Conservation (phyloP, 148 eudicot species). For the Rhododendron molle region DNA sequence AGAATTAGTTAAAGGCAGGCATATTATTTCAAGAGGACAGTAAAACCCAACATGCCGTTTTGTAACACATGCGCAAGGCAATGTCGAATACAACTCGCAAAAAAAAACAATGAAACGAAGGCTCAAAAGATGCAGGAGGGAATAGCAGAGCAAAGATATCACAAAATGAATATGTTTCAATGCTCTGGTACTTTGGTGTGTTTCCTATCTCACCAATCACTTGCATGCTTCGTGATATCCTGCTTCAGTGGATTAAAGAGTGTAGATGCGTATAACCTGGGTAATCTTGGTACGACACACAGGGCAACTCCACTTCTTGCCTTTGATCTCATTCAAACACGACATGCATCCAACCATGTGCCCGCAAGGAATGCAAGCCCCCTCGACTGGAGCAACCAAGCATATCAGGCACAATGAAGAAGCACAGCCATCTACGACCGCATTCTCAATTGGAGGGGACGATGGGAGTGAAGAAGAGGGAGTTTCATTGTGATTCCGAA, state of each 20-base stretch:
- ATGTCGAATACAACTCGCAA: neutral
- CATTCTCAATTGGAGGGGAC: too few relatives aligned
- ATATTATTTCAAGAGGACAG: neutral
- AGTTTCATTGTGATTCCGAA: too few relatives aligned
- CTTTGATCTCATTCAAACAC: too few relatives aligned
- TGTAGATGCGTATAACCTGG: slow-evolving; percentile 66
- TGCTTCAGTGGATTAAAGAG: slow-evolving; percentile 43
- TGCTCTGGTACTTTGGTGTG: neutral
- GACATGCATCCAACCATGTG: too few relatives aligned
- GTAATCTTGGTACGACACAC: slow-evolving; percentile 83
- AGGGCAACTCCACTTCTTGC: slow-evolving; percentile 43
- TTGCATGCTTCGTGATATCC: neutral
- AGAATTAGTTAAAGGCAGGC: neutral
- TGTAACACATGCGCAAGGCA: neutral
- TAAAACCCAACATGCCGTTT: neutral
- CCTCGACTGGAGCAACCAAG: too few relatives aligned
- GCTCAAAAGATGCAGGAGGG: slow-evolving; percentile 1
- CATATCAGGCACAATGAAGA: too few relatives aligned
- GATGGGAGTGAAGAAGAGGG: too few relatives aligned
- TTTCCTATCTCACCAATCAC: neutral
- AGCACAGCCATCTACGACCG: too few relatives aligned
- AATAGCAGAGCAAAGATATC: neutral
- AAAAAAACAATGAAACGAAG: neutral
- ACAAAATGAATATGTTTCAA: neutral
- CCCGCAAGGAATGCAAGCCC: too few relatives aligned